Conservation (phyloP, 1,139 yeast species). For the Starmera stellimalicola region DNA sequence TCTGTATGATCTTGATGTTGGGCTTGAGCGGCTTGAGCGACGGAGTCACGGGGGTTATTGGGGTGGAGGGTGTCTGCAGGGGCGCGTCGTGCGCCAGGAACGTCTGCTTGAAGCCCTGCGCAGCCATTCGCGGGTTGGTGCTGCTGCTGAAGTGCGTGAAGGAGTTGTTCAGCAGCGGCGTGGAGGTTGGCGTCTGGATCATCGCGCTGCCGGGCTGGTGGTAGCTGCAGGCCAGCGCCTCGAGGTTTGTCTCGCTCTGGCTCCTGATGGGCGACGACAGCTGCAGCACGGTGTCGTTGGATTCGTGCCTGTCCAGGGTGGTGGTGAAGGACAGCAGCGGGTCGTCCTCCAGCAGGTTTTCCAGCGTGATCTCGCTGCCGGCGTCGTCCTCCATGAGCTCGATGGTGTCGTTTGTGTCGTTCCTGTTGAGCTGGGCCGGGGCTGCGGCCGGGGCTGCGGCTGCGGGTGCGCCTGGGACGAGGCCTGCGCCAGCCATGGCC, state of each 20-base stretch:
- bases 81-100: no score
- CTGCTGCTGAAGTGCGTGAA: not conserved
- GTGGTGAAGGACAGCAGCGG: constrained; percentile 18
- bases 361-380: constrained; percentile 12
- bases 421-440: not conserved
- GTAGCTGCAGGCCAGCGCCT: constrained; percentile 1
- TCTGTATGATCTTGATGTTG: constrained; percentile 3
- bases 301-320: constrained; percentile 16
- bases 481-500: no score
- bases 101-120: no score
- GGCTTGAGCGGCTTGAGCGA: not conserved
- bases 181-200: constrained; percentile 1
- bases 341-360: constrained; percentile 17
- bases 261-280: constrained; percentile 12
- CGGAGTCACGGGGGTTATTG: not conserved
- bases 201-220: not conserved
- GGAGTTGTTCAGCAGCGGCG: not conserved
- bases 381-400: not conserved
- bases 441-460: not conserved
- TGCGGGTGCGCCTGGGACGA: not conserved
- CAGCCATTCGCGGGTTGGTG: constrained; percentile 1
- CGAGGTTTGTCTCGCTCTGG: not conserved
- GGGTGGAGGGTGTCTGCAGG: not conserved
- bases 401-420: not conserved
- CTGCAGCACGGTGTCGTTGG: constrained; percentile 18